These are phyloP conservation scores for Sphenostylis stenocarpa DNA, from an alignment of 306 rosid genomes.

Conservation along the genomic window DNA sequence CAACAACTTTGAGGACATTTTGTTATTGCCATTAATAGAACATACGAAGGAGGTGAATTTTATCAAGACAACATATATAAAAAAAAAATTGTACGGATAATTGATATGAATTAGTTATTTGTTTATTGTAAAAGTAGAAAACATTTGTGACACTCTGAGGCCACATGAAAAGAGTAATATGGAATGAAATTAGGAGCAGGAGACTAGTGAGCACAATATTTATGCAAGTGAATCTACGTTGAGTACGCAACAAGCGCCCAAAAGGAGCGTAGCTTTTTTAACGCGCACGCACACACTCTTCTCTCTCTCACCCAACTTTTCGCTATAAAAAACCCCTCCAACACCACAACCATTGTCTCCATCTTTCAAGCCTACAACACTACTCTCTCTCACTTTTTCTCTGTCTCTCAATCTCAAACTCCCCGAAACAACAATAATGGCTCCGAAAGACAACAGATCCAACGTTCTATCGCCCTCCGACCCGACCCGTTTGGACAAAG, in stretches of 20 bases:
- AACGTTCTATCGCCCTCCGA: neutral
- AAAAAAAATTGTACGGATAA: too few species aligned
- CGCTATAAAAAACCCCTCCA: constrained; percentile 37
- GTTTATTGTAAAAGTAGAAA: too few species aligned
- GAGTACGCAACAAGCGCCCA: constrained; percentile 46
- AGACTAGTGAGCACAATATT: constrained; percentile 9
- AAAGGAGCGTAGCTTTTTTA: constrained; percentile 60
- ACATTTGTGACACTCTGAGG: neutral
- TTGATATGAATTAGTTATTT: too few species aligned
- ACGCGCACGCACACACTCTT: constrained; percentile 6
- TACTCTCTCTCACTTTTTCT: neutral
- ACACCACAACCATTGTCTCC: constrained; percentile 17
- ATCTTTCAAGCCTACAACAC: neutral
- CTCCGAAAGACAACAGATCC: constrained; percentile 37
- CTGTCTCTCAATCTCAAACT: neutral
- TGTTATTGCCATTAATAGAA: too few species aligned
- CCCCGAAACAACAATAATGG: constrained; percentile 29
- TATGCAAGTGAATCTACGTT: constrained; percentile 42
- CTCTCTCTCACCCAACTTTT: neutral
- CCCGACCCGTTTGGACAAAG: constrained; percentile 26
- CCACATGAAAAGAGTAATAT: neutral
- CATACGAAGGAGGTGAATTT: too few species aligned
- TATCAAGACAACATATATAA: too few species aligned
- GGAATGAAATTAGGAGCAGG: neutral
- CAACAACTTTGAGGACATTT: too few species aligned